Conservation (phyloP, 164 flowering plant species). For the Berberis vulgaris region DNA sequence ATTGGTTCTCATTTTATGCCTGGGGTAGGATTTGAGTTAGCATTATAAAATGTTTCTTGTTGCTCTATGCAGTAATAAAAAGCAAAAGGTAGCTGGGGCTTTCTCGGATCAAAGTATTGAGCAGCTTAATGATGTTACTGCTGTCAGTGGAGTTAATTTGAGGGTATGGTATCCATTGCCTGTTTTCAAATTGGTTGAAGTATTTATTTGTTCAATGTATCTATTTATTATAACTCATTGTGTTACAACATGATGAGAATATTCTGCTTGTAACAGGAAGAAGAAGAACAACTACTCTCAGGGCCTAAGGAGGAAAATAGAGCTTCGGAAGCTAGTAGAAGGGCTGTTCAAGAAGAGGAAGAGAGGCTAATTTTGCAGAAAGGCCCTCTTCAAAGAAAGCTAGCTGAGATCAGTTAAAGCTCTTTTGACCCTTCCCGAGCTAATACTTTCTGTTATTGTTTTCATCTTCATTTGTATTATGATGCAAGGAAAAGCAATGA, state of each 20-base stretch:
- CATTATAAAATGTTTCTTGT: neutral
- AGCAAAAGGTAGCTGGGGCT: conserved; percentile 79
- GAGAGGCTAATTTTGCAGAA: conserved; percentile 76
- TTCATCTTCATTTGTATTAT: too few relatives aligned
- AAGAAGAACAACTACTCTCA: conserved; percentile 88
- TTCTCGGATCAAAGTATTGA: conserved; percentile 87
- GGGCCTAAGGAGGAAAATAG: conserved; percentile 80
- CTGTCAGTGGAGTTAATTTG: conserved; percentile 91
- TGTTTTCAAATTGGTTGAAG: too few relatives aligned
- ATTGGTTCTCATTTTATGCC: neutral
- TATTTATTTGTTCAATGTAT: too few relatives aligned
- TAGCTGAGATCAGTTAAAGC: conserved; percentile 57
- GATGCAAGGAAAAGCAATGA: too few relatives aligned
- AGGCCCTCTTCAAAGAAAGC: conserved; percentile 65
- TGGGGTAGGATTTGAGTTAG: neutral
- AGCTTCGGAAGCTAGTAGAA: conserved; percentile 80
- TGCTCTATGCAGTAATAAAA: conserved; percentile 51
- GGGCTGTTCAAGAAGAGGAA: conserved; percentile 93
- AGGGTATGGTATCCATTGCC: conserved; percentile 36
- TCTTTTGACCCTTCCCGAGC: neutral
- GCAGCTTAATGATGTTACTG: conserved; percentile 98
- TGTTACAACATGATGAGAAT: neutral
- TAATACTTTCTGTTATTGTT: too few relatives aligned
- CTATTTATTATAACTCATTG: neutral
- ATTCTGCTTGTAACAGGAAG: conserved; percentile 45